These are phyloP conservation scores for Picochlorum sp. DNA, from an alignment of 139 green algal species.

Conservation along the genomic window DNA sequence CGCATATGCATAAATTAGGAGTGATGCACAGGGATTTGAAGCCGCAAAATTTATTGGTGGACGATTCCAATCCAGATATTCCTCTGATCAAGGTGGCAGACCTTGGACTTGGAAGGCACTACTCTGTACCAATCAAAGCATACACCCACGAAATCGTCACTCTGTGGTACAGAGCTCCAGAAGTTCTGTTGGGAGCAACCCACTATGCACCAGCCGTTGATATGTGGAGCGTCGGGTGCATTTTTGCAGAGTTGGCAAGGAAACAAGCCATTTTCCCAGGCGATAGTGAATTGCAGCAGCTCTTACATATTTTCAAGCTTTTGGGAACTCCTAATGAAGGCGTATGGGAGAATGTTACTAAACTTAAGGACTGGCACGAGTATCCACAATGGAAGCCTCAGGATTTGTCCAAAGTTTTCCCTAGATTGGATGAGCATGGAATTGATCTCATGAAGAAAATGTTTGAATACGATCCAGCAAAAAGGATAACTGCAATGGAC, in stretches of 20 bases:
- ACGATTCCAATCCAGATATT: conserved; percentile 38
- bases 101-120: conserved; percentile 88
- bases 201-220: conserved; percentile 95
- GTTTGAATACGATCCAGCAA: conserved; percentile 66
- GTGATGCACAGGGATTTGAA: conserved; percentile 98
- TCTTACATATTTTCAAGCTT: conserved; percentile 84
- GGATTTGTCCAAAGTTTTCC: conserved; percentile 59
- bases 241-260: conserved; percentile 84
- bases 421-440: conserved; percentile 63
- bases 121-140: conserved; percentile 94
- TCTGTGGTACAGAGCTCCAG: conserved; percentile 96
- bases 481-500: conserved; percentile 80
- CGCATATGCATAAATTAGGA: conserved; percentile 92
- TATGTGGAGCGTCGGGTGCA: conserved; percentile 97
- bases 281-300: conserved; percentile 81
- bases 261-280: conserved; percentile 75
- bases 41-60: conserved; percentile 96
- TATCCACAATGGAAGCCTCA: conserved; percentile 62
- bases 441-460: conserved; percentile 66
- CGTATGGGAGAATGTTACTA: conserved; percentile 64
- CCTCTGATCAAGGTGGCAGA: conserved; percentile 92
- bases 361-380: conserved; percentile 81
- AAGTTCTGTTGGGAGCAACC: conserved; percentile 91
- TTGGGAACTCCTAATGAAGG: conserved; percentile 74
- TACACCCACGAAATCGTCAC: conserved; percentile 99